Base-by-base conservation (phyloP, 345 rosid genomes). In the Lepidium aucheri region DNA sequence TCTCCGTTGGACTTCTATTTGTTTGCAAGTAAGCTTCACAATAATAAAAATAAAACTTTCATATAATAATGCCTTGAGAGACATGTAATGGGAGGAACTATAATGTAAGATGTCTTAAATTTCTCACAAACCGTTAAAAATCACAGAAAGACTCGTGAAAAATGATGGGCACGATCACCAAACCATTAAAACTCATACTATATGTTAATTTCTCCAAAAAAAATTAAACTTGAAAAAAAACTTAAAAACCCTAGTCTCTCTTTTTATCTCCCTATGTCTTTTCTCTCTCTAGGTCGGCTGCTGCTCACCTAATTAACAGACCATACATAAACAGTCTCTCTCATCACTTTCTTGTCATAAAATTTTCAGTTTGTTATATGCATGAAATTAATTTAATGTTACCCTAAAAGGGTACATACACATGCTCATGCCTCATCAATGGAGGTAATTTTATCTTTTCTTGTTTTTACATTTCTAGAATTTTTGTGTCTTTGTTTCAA, bases 281-380 rank as follows among this genome's bases (percentile, higher is more conserved):
- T 66, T 73, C 50, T 66, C 76, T 66, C 77, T 73, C 73, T 86
- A 86, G 93, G 93, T 69, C 93, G 87, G 89, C 89, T 82, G 75
- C 30, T 69, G 67, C 74, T 60, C 42, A 67, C 68, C 77, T 73
- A 73, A 67, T 67, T 59, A 51, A 63, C 74, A 53, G 33, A 69
- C 73, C 74, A 82, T 53, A 43, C 43, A 83, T 76, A 77, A 76
- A 20, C 33, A 42, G 44, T 36, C 35, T 55, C 58, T 69, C 34
- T 70, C 52, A 69, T 65, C 43, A 60, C 73, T 67, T 66, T 73
- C 72, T 67, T 60, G 72, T 44, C 68, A 67, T 28, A 45, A 67
- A 13, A 30, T 5, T 45, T 41, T 33, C 14, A 12, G 7, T 68
- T 26, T 43, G 47, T 44, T 51, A 41, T 61, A 49, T 74, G 45